Base-by-base conservation (phyloP, 164 flowering plant genomes). In the Aristolochia contorta region DNA sequence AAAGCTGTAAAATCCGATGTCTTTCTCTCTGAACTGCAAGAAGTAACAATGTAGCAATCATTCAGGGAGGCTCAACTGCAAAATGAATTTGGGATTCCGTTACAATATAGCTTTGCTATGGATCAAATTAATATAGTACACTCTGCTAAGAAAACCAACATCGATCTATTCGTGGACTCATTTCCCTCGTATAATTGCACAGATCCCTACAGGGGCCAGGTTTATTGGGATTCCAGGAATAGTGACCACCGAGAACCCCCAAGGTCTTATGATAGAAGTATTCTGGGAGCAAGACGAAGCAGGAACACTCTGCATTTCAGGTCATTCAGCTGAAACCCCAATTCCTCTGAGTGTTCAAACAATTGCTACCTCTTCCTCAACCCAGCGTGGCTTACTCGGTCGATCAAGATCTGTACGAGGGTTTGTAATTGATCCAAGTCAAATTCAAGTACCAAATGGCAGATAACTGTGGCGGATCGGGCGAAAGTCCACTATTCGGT, bases 251-350 rank as follows among this genome's bases (percentile, higher is more conserved):
- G 96, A 83, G 57, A 79, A 82, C 64, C 89, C 92, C 7, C 77
- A 78, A 47, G 96, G 96, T 22, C 18, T 77, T 13, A 89, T 91
- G 98, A 92, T 91, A 46, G 89, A 87, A 72, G 93, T 89, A 4
- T 78, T 78, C 65, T 91, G 98, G 98, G 81, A 82, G 43, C 95
- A 85, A 73, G 95, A 89, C 74, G 92, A 84, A 58, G 41, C 84
- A 0, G 96, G 95, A 7, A n/a, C 71, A 2, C 85, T 89, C 62
- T 85, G 89, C 80, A 82, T 93, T 59, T 79, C 97, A 0, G 96
- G 96, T 37, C 81, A 86, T 71, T 90, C 97, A 1, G 19, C 72
- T 22, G 89, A 87, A 73, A 71, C 63, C 19, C 91, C 90, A 6
- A 58, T 86, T 24, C 97, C 96, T 16, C 74, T 68, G 5, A 61